A percentile compares a stretch with the other conserved stretches of the same genome.
Evolutionary conservation across 495 filamentous ascomycete species (phyloP).

Genomic region (Delitschia confertaspora): DNA sequence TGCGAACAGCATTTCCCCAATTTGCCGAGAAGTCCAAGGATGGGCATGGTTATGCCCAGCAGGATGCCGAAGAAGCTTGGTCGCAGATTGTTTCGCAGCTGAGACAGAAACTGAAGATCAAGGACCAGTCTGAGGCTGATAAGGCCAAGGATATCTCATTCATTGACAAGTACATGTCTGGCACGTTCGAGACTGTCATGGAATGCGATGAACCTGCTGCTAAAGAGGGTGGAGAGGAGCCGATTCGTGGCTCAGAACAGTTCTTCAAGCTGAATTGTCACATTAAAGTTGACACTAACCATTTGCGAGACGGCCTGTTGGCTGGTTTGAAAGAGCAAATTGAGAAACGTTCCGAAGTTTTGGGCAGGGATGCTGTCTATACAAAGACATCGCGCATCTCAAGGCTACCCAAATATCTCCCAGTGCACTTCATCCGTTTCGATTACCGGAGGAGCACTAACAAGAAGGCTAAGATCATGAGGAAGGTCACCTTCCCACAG

Average conservation of each 20-base stretch:
- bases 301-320: constrained; percentile 76
- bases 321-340: constrained; percentile 78
- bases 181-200: constrained; percentile 63
- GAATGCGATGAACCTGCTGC: constrained; percentile 77
- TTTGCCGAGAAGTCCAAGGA: constrained; percentile 79
- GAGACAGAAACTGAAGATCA: constrained; percentile 65
- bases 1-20: constrained; percentile 79
- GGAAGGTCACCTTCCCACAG: constrained; percentile 89
- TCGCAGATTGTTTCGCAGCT: constrained; percentile 89
- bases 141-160: constrained; percentile 53
- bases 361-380: constrained; percentile 73
- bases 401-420: constrained; percentile 86
- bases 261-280: constrained; percentile 96
- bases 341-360: constrained; percentile 71
- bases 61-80: constrained; percentile 98
- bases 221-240: constrained; percentile 64
- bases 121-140: constrained; percentile 37
- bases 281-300: constrained; percentile 76
- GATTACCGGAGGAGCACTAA: constrained; percentile 90
- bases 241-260: constrained; percentile 54
- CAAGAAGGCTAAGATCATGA: constrained; percentile 99
- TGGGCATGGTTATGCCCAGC: constrained; percentile 80
- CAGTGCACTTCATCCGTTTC: constrained; percentile 96
- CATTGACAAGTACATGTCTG: constrained; percentile 82
- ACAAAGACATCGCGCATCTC: constrained; percentile 84